These are phyloP conservation scores for Rhizophora mangle DNA, from an alignment of 345 rosid genomes.

Conservation along the genomic window DNA sequence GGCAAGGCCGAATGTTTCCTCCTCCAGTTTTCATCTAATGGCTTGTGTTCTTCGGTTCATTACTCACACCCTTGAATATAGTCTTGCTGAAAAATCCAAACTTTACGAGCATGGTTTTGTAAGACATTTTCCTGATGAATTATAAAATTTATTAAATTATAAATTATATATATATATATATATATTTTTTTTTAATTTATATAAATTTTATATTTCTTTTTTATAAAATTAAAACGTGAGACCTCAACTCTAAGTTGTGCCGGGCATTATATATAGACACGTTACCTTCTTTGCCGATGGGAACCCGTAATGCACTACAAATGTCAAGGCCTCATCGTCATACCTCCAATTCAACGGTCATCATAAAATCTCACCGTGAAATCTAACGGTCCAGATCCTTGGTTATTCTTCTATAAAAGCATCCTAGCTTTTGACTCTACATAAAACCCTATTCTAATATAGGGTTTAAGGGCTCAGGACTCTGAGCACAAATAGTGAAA, in stretches of 20 bases:
- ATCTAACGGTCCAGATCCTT: conserved; percentile 11
- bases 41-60: conserved; percentile 50
- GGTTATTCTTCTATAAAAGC: background rate
- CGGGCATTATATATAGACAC: too few relatives aligned
- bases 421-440: background rate
- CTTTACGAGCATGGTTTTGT: conserved; percentile 51
- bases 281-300: too few relatives aligned
- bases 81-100: conserved; percentile 47
- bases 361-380: background rate
- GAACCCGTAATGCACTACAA: too few relatives aligned
- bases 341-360: background rate
- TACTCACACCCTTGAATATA: conserved; percentile 46
- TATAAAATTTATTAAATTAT: too few relatives aligned
- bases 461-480: conserved; percentile 9
- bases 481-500: background rate
- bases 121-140: conserved; percentile 59
- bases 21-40: conserved; percentile 47
- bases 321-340: too few relatives aligned
- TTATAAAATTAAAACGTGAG: too few relatives aligned
- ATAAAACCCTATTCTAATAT: conserved; percentile 3
- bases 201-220: too few relatives aligned
- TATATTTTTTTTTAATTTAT: too few relatives aligned
- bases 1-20: conserved; percentile 33
- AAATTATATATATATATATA: too few relatives aligned
- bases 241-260: too few relatives aligned